Conservation (phyloP, 345 rosid genomes). For the Reutealis trisperma region DNA sequence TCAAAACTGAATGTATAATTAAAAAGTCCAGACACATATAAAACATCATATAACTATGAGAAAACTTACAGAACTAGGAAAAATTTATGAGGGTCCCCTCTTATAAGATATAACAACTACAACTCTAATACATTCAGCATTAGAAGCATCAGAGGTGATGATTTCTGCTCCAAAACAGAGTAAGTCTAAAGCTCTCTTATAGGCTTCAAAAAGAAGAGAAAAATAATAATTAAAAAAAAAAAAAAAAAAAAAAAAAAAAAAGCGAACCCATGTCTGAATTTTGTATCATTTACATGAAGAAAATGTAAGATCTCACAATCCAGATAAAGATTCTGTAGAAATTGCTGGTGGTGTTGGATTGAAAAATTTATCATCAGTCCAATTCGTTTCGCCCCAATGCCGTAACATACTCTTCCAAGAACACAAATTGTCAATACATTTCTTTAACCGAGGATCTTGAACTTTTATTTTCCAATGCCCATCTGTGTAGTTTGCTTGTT, state of each 20-base stretch:
- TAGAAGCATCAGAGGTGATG: background rate
- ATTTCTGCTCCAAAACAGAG: background rate
- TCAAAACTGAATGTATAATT: too few species aligned
- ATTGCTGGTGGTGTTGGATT: slow-evolving; percentile 82
- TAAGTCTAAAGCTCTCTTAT: slow-evolving; percentile 4
- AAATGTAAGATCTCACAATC: slow-evolving; percentile 29
- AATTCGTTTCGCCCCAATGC: slow-evolving; percentile 42
- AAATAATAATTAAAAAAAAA: too few species aligned
- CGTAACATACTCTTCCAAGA: slow-evolving; percentile 34
- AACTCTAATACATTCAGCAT: background rate
- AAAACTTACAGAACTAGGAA: background rate
- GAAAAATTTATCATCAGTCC: slow-evolving; percentile 63
- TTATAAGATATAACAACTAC: background rate
- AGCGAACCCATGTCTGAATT: slow-evolving; percentile 2
- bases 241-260: background rate
- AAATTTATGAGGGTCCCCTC: too few species aligned
- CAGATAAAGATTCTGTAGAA: slow-evolving; percentile 36
- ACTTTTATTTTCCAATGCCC: slow-evolving; percentile 32
- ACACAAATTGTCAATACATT: slow-evolving; percentile 34
- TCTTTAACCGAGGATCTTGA: slow-evolving; percentile 19
- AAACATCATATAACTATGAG: background rate
- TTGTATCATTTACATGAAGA: slow-evolving; percentile 9
- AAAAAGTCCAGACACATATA: too few species aligned
- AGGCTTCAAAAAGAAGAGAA: background rate
- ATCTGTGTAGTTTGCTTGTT: slow-evolving; percentile 30